Evolutionary conservation across 2,329 filamentous ascomycete species (phyloP), one percentile per base, ranked within the genome.

Genomic region (Ceratocystis eucalypticola): DNA sequence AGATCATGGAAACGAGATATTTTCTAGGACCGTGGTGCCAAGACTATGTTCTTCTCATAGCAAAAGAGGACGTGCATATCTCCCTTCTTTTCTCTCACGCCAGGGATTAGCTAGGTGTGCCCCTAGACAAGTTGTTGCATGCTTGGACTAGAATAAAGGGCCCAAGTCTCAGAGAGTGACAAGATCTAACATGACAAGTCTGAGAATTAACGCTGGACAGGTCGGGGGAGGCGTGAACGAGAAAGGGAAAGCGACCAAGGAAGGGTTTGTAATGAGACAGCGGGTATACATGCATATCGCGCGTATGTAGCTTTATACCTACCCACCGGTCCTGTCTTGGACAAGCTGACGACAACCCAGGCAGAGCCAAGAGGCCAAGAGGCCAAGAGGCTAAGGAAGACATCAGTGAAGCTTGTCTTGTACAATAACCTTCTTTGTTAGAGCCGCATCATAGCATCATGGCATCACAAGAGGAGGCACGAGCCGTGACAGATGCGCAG

Each of bases 141-240:
- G 28, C 33, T 59, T 37, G 55, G 55, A 17, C 55, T 33, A 15
- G 17, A 25, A 7, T 3, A n/a, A 12, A 12, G 7, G 17, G 28
- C 30, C 25, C 22, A 8, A 8, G 55, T 59, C 55, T 59, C 55
- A 59, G 25, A 59, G 25, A 59, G 28, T 10, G 17, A n/a, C 20
- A 59, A 59, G 15, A n/a, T 59, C 55, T 37, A n/a, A 59, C 55
- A 37, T 37, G 28, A 7, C 55, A 37, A 59, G 55, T 59, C 55
- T 41, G 37, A 33, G 55, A 59, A 30, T n/a, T 59, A 33, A n/a
- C 28, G 28, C 55, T 37, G 55, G 5, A n/a, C 25, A 59, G 25
- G 28, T 8, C 20, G 50, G 22, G 12, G 15, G 28, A 10, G 55
- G 55, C 55, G 25, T 25, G 48, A 20, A 20, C 45, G 17, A 5